These are phyloP conservation scores for Alternaria metachromatica DNA, from an alignment of 2,329 filamentous ascomycete species.

Conservation along the genomic window DNA sequence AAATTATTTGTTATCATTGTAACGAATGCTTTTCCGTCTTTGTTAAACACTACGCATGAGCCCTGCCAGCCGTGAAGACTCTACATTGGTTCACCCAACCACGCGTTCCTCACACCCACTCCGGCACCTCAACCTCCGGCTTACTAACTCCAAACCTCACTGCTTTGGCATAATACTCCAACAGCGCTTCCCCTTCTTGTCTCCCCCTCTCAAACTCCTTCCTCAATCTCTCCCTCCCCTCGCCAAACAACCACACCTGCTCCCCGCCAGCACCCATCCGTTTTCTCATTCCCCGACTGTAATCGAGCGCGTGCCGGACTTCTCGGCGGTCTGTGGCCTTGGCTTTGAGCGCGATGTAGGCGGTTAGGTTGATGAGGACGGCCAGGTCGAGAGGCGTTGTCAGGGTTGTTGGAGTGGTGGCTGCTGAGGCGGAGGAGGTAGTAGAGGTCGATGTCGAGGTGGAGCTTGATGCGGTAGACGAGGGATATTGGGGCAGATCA, in stretches of 20 bases:
- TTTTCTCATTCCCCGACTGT: slow-evolving; percentile 26
- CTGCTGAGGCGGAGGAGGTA: not conserved
- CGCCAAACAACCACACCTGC: slow-evolving; percentile 17
- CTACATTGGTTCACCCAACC: not conserved
- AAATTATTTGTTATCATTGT: not conserved
- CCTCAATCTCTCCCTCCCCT: slow-evolving; percentile 18
- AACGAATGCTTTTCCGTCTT: not conserved
- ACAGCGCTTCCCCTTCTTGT: slow-evolving; percentile 20
- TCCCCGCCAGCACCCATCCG: slow-evolving; percentile 25
- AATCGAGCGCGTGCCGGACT: slow-evolving; percentile 33
- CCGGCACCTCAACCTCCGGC: slow-evolving; percentile 22
- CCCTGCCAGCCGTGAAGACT: not conserved
- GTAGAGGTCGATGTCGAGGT: not conserved
- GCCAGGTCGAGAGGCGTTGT: slow-evolving; percentile 31
- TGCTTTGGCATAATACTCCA: slow-evolving; percentile 35
- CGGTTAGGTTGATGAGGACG: slow-evolving; percentile 29
- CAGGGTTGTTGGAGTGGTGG: not conserved
- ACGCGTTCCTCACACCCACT: slow-evolving; percentile 18
- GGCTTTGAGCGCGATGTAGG: slow-evolving; percentile 27
- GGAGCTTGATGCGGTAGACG: not conserved
- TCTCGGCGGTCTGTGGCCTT: slow-evolving; percentile 28
- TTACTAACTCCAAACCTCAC: slow-evolving; percentile 29
- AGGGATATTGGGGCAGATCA: slow-evolving; percentile 17
- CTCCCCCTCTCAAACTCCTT: slow-evolving; percentile 22
- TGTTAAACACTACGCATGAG: not conserved